phyloP scores from a whole-genome alignment of 306 rosid genomes.

The Trichosanthes cucumerina region DNA sequence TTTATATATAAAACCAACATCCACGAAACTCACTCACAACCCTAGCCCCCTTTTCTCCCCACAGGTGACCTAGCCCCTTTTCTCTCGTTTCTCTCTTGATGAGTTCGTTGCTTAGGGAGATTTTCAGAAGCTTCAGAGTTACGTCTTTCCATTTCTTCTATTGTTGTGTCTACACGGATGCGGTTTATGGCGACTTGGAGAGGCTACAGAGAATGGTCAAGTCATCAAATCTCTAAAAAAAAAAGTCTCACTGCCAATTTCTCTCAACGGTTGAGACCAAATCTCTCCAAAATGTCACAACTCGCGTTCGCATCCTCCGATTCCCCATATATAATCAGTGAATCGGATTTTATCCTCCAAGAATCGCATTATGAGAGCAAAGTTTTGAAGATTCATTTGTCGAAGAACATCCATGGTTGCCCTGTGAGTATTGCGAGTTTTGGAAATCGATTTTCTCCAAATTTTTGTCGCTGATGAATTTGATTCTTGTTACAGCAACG shows the following conservation, averaged over 20 bases:
- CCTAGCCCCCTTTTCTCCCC: too few relatives aligned
- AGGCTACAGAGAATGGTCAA: too few relatives aligned
- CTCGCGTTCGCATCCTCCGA: neutral
- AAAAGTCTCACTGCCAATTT: neutral
- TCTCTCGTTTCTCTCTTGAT: too few relatives aligned
- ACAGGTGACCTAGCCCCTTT: too few relatives aligned
- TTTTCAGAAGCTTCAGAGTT: too few relatives aligned
- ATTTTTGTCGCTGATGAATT: neutral
- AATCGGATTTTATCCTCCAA: neutral
- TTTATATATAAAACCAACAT: too few relatives aligned
- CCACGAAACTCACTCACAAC: too few relatives aligned
- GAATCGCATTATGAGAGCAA: neutral
- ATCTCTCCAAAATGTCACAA: neutral
- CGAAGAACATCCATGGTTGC: neutral
- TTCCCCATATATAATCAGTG: neutral
- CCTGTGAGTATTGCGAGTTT: neutral
- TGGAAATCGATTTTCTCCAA: neutral
- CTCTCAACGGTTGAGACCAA: neutral
- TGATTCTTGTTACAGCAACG: conserved; percentile 10
- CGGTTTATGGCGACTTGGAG: too few relatives aligned
- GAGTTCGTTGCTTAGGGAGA: too few relatives aligned
- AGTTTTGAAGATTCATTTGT: neutral
- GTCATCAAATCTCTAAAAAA: too few relatives aligned
- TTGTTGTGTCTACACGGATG: too few relatives aligned
- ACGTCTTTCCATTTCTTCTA: too few relatives aligned